Percentiles rank a stretch among this genome's conserved stretches.
These are phyloP conservation scores for Zoysia matrella DNA, from an alignment of 202 grass and related monocot genomes.

Conservation along the genomic window DNA sequence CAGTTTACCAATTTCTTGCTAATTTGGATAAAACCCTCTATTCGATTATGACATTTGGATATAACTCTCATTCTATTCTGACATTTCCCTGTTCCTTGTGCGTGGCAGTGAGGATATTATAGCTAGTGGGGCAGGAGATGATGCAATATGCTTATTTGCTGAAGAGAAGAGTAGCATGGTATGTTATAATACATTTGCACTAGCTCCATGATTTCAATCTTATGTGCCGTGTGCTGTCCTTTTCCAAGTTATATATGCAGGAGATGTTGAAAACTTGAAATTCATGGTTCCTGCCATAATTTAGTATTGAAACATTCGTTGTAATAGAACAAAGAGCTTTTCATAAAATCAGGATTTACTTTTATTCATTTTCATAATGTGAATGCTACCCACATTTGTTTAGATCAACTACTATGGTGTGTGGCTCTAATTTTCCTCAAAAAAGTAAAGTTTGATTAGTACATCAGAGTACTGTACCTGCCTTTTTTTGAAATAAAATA, in stretches of 20 bases:
- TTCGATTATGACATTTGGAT: too few species aligned
- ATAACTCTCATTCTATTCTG: conserved; percentile 26
- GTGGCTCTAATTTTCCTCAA: neutral
- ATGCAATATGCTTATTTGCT: conserved; percentile 77
- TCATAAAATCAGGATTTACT: neutral
- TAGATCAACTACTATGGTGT: conserved; percentile 2
- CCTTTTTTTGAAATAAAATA: conserved; percentile 9
- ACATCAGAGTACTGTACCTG: neutral
- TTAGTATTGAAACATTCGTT: neutral
- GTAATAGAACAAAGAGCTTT: conserved; percentile 11
- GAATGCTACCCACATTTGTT: neutral
- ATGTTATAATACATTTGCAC: conserved; percentile 19
- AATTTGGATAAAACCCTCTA: neutral
- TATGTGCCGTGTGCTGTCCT: neutral
- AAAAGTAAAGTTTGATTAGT: neutral
- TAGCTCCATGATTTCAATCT: neutral
- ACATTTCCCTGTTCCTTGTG: conserved; percentile 43
- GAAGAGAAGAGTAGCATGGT: conserved; percentile 72
- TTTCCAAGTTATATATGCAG: neutral
- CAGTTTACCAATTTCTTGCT: neutral
- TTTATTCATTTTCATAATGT: neutral
- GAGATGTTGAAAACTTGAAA: conserved; percentile 16
- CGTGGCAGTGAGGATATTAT: conserved; percentile 77
- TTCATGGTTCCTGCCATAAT: conserved; percentile 7
- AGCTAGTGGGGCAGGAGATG: conserved; percentile 80